A percentile compares a stretch with the other conserved stretches of the same genome.
Conservation (phyloP, 75 land plant genomes). For the Gnetum montanum region DNA sequence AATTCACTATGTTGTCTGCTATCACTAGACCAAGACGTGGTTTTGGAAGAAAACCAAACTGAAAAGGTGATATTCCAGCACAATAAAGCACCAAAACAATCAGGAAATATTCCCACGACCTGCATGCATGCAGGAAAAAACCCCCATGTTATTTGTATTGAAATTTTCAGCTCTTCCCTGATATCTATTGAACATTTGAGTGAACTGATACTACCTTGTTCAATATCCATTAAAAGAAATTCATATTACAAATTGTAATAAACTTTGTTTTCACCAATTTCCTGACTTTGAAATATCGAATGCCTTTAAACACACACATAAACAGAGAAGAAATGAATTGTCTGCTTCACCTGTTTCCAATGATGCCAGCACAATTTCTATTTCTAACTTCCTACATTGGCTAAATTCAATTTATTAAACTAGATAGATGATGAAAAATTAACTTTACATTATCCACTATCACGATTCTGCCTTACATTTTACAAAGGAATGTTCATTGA, state of each 20-base stretch:
- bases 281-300: too few relatives aligned
- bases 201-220: neutral
- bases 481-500: too few relatives aligned
- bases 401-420: too few relatives aligned
- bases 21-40: slow-evolving; percentile 13
- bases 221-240: neutral
- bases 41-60: slow-evolving; percentile 27
- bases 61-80: slow-evolving; percentile 52
- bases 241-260: neutral
- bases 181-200: neutral
- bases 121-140: slow-evolving; percentile 10
- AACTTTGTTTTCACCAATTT: neutral
- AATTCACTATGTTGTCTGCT: slow-evolving; percentile 30
- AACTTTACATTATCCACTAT: too few relatives aligned
- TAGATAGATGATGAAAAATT: too few relatives aligned
- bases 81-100: slow-evolving; percentile 37
- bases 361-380: too few relatives aligned
- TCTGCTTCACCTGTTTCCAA: too few relatives aligned
- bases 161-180: neutral
- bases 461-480: too few relatives aligned
- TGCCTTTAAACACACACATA: too few relatives aligned
- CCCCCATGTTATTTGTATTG: neutral
- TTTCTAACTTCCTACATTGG: too few relatives aligned
- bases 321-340: too few relatives aligned
- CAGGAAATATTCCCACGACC: slow-evolving; percentile 33